Evolutionary conservation across 2,329 filamentous ascomycete genomes (phyloP).

Genomic region (Botrytis byssoidea): DNA sequence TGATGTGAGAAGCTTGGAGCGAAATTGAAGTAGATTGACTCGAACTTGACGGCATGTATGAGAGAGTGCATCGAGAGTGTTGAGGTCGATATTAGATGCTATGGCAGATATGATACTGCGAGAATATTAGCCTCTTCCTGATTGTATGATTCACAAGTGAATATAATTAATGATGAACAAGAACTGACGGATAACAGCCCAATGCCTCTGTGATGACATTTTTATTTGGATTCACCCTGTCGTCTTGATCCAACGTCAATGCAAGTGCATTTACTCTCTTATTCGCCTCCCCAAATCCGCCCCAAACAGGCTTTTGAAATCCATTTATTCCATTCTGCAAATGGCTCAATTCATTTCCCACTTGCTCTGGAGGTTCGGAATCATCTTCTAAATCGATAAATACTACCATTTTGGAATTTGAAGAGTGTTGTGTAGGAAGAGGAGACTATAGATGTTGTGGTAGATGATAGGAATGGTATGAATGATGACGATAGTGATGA

Average conservation of each 20-base stretch:
- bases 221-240: constrained; percentile 47
- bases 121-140: constrained; percentile 7
- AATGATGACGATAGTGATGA: not conserved
- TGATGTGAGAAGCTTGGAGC: constrained; percentile 67
- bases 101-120: constrained; percentile 73
- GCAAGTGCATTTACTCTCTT: not conserved
- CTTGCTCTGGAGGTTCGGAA: constrained; percentile 34
- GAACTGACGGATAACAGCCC: constrained; percentile 66
- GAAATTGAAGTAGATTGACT: constrained; percentile 74
- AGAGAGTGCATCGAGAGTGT: constrained; percentile 79
- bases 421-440: not conserved
- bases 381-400: constrained; percentile 40
- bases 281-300: constrained; percentile 17
- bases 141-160: constrained; percentile 16
- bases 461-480: not conserved
- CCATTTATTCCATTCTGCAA: constrained; percentile 21
- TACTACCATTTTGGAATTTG: constrained; percentile 35
- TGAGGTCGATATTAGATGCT: constrained; percentile 77
- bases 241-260: constrained; percentile 14
- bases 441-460: not conserved
- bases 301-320: constrained; percentile 22
- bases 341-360: constrained; percentile 13
- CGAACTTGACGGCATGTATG: constrained; percentile 79
- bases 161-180: constrained; percentile 38
- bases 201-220: constrained; percentile 61